Evolutionary conservation across 768 basidiomycete species (phyloP).

Genomic region (Phanerochaete sordida): DNA sequence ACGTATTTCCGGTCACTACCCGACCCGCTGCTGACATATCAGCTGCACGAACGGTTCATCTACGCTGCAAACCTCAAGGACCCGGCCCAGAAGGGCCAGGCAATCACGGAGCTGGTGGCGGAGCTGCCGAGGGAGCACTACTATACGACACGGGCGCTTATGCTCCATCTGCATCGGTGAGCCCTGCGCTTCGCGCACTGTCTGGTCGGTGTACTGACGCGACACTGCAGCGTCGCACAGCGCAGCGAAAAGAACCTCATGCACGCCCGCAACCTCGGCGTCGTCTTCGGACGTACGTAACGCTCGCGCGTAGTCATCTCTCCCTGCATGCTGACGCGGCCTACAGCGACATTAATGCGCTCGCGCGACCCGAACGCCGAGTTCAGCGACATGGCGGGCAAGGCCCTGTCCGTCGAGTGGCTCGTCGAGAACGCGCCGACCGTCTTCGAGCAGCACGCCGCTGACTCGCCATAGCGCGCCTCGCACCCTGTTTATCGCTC

Average conservation of each 20-base stretch:
- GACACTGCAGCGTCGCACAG: slow-evolving; percentile 49
- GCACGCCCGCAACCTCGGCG: slow-evolving; percentile 92
- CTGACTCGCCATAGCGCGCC: slow-evolving; percentile 1
- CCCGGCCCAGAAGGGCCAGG: slow-evolving; percentile 48
- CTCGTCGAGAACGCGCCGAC: slow-evolving; percentile 82
- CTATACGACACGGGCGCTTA: slow-evolving; percentile 73
- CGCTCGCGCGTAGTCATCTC: background rate
- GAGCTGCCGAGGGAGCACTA: slow-evolving; percentile 87
- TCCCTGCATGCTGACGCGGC: background rate
- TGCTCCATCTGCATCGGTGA: slow-evolving; percentile 86
- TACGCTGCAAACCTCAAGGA: slow-evolving; percentile 70
- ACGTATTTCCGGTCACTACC: slow-evolving; percentile 94
- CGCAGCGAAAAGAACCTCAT: slow-evolving; percentile 79
- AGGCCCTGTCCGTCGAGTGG: slow-evolving; percentile 92
- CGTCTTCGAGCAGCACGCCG: slow-evolving; percentile 34
- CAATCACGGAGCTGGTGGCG: slow-evolving; percentile 64
- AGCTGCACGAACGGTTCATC: slow-evolving; percentile 89
- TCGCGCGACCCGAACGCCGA: slow-evolving; percentile 83
- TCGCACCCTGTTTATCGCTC: background rate
- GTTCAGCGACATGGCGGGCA: slow-evolving; percentile 97
- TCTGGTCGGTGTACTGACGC: background rate
- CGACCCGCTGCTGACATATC: slow-evolving; percentile 85
- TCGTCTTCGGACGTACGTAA: slow-evolving; percentile 95
- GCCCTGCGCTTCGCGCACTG: slow-evolving; percentile 19
- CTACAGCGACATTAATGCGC: slow-evolving; percentile 87